A percentile compares a stretch with the other conserved stretches of the same genome.
These are phyloP conservation scores for Schizochytrium sp. DNA, from an alignment of 108 stramenopile species.

Conservation along the genomic window DNA sequence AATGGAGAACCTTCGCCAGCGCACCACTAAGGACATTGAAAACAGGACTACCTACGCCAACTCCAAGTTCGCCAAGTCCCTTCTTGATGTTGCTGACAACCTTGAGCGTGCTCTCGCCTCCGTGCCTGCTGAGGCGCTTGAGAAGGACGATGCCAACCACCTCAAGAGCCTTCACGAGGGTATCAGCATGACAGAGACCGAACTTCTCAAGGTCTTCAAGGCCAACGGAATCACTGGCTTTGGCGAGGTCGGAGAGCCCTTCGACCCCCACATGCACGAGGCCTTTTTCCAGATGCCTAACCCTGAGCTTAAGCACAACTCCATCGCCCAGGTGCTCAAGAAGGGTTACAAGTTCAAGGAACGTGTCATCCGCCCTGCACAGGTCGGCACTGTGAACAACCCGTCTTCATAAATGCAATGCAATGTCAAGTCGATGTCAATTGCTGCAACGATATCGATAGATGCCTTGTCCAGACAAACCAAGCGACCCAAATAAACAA, in stretches of 20 bases:
- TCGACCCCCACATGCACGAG: constrained; percentile 94
- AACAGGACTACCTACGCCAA: constrained; percentile 86
- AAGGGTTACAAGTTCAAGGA: constrained; percentile 90
- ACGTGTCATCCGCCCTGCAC: constrained; percentile 93
- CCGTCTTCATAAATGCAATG: background rate
- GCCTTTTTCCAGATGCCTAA: constrained; percentile 92
- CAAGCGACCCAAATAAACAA: background rate
- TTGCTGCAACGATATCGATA: background rate
- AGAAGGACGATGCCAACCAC: constrained; percentile 1
- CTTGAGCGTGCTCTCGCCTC: constrained; percentile 29
- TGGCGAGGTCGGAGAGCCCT: constrained; percentile 88
- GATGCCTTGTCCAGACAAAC: background rate
- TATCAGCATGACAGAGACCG: constrained; percentile 88
- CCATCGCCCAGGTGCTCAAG: constrained; percentile 93
- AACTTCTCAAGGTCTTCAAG: constrained; percentile 86
- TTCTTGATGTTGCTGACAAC: constrained; percentile 73
- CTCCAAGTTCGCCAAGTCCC: constrained; percentile 85
- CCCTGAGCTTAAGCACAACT: constrained; percentile 67
- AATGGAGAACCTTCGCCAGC: constrained; percentile 94
- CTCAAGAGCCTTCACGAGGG: constrained; percentile 85
- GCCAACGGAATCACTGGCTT: constrained; percentile 84
- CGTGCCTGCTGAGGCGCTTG: constrained; percentile 27
- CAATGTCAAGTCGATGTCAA: background rate
- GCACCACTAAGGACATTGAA: constrained; percentile 90
- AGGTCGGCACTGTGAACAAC: constrained; percentile 89